Conservation (phyloP, 345 rosid species). For the Dipteronia dyeriana region DNA sequence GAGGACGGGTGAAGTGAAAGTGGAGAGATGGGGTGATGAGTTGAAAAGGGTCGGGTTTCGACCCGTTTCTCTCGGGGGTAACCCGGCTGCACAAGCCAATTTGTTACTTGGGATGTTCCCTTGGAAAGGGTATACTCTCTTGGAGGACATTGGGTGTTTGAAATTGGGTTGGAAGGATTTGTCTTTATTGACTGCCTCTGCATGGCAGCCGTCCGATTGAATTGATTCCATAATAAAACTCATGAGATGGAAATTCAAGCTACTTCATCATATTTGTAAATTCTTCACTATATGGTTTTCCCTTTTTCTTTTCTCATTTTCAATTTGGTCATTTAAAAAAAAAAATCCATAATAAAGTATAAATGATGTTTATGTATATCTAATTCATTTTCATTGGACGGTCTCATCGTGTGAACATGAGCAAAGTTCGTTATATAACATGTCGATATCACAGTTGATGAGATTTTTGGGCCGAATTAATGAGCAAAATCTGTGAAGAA, state of each 20-base stretch:
- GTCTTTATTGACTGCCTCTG: slow-evolving; percentile 87
- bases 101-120: slow-evolving; percentile 88
- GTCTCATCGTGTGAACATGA: too few species aligned
- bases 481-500: neutral
- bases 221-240: neutral
- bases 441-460: too few species aligned
- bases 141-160: slow-evolving; percentile 75
- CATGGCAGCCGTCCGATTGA: slow-evolving; percentile 79
- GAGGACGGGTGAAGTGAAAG: slow-evolving; percentile 74
- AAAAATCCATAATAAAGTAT: too few species aligned
- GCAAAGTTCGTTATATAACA: too few species aligned
- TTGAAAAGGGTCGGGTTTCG: slow-evolving; percentile 63
- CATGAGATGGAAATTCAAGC: too few species aligned
- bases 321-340: too few species aligned
- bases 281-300: neutral
- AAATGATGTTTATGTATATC: too few species aligned
- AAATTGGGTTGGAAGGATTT: slow-evolving; percentile 97
- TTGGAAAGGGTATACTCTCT: slow-evolving; percentile 89
- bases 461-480: too few species aligned
- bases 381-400: too few species aligned
- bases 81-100: slow-evolving; percentile 88
- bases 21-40: slow-evolving; percentile 83
- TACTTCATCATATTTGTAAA: neutral
- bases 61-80: slow-evolving; percentile 78
- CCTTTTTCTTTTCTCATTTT: too few species aligned